A percentile compares a stretch with the other conserved stretches of the same genome.
Evolutionary conservation across 2,329 filamentous ascomycete species (phyloP).

Genomic region (Stylonectria norvegica): DNA sequence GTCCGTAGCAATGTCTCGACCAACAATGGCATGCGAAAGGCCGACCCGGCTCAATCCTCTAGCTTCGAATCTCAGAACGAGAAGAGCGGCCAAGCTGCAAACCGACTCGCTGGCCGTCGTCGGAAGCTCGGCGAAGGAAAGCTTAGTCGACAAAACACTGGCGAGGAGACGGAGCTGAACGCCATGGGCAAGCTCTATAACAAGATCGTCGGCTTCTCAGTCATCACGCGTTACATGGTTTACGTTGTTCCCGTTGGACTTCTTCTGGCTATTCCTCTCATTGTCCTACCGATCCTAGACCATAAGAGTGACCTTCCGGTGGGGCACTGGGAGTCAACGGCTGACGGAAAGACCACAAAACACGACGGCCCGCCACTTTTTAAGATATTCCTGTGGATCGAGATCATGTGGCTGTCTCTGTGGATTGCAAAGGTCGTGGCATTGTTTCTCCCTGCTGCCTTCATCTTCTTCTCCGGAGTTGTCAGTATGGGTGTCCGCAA

Average conservation of each 20-base stretch:
- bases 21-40: conserved; percentile 48
- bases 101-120: conserved; percentile 43
- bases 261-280: conserved; percentile 59
- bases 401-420: conserved; percentile 63
- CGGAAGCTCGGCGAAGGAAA: conserved; percentile 43
- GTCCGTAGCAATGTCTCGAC: conserved; percentile 55
- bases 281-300: conserved; percentile 49
- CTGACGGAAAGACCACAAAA: background rate
- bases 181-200: conserved; percentile 64
- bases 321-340: conserved; percentile 8
- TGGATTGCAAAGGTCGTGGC: conserved; percentile 66
- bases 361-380: conserved; percentile 50
- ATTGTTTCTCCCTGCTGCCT: conserved; percentile 56
- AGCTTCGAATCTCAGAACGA: conserved; percentile 37
- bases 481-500: conserved; percentile 68
- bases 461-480: conserved; percentile 68
- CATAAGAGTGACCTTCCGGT: conserved; percentile 19
- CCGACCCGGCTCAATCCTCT: conserved; percentile 36
- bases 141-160: conserved; percentile 43
- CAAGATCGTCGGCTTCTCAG: conserved; percentile 60
- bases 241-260: conserved; percentile 64
- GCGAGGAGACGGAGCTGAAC: conserved; percentile 58
- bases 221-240: conserved; percentile 63
- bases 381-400: conserved; percentile 65
- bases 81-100: conserved; percentile 39